phyloP scores from a whole-genome alignment of 495 filamentous ascomycete species.

The Hypomontagnella monticulosa region DNA sequence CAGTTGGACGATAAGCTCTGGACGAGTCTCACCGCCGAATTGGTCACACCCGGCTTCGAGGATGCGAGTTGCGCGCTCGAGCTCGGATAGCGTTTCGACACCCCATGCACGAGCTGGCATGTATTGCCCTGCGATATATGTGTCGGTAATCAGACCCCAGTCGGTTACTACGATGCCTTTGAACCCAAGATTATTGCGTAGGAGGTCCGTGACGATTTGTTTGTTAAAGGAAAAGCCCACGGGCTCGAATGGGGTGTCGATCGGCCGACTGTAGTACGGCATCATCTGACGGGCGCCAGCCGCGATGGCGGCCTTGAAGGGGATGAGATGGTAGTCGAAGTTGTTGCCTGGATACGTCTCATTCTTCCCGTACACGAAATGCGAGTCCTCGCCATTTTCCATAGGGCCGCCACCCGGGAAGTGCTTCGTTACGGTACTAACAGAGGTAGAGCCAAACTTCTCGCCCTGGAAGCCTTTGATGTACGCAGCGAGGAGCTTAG shows the following conservation, averaged over 20 bases:
- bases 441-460: slow-evolving; percentile 33
- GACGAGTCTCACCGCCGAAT: slow-evolving; percentile 49
- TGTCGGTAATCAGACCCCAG: slow-evolving; percentile 49
- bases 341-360: slow-evolving; percentile 50
- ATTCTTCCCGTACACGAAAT: slow-evolving; percentile 52
- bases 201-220: slow-evolving; percentile 47
- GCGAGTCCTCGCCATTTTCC: slow-evolving; percentile 51
- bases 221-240: slow-evolving; percentile 47
- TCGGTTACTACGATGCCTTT: slow-evolving; percentile 50
- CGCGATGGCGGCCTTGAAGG: slow-evolving; percentile 45
- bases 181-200: slow-evolving; percentile 50
- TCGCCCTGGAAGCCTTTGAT: slow-evolving; percentile 42
- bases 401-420: slow-evolving; percentile 51
- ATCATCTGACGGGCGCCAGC: slow-evolving; percentile 49
- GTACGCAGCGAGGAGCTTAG: slow-evolving; percentile 39
- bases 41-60: slow-evolving; percentile 52
- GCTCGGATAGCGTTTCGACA: slow-evolving; percentile 34
- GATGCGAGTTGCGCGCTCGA: slow-evolving; percentile 40
- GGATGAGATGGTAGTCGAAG: slow-evolving; percentile 45
- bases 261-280: slow-evolving; percentile 47
- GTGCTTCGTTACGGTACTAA: slow-evolving; percentile 50
- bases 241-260: slow-evolving; percentile 35
- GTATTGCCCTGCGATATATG: slow-evolving; percentile 23
- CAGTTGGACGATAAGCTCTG: slow-evolving; percentile 54
- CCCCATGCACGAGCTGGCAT: slow-evolving; percentile 42